Evolutionary conservation across 139 green algal species (phyloP).

Genomic region (Ulvella scutata): DNA sequence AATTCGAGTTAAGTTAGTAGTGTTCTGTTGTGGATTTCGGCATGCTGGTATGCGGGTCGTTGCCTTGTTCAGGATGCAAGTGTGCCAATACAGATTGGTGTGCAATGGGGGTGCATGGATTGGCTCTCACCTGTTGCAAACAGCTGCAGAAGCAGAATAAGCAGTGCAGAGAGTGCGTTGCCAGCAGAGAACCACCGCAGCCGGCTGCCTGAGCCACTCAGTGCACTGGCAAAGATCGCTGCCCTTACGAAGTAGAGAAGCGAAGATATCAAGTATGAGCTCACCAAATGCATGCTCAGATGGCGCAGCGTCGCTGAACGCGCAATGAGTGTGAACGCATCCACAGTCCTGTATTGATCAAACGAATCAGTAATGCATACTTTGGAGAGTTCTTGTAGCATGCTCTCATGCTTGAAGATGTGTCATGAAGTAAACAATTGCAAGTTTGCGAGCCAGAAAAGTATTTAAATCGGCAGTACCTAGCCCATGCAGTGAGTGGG

Average conservation of each 20-base stretch:
- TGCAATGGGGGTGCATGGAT: background rate
- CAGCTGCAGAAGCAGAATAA: background rate
- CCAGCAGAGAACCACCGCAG: background rate
- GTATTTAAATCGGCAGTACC: too few relatives aligned
- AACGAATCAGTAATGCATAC: too few relatives aligned
- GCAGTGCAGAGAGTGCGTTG: background rate
- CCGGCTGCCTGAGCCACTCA: background rate
- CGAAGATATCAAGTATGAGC: background rate
- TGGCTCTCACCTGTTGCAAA: background rate
- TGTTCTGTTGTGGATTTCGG: too few relatives aligned
- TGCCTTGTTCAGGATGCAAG: too few relatives aligned
- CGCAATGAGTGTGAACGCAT: background rate
- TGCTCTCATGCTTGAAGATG: too few relatives aligned
- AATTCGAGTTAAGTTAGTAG: too few relatives aligned
- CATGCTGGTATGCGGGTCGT: too few relatives aligned
- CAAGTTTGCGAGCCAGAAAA: too few relatives aligned
- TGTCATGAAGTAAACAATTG: too few relatives aligned
- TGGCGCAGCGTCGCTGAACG: background rate
- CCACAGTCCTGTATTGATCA: slow-evolving; percentile 1
- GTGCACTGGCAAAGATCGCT: background rate
- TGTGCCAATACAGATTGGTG: too few relatives aligned
- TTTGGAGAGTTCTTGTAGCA: too few relatives aligned
- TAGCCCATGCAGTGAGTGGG: too few relatives aligned
- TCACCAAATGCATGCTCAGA: background rate
- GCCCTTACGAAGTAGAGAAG: background rate